phyloP scores from a whole-genome alignment of 805 yeast genomes.

The Candida fluviatilis region DNA sequence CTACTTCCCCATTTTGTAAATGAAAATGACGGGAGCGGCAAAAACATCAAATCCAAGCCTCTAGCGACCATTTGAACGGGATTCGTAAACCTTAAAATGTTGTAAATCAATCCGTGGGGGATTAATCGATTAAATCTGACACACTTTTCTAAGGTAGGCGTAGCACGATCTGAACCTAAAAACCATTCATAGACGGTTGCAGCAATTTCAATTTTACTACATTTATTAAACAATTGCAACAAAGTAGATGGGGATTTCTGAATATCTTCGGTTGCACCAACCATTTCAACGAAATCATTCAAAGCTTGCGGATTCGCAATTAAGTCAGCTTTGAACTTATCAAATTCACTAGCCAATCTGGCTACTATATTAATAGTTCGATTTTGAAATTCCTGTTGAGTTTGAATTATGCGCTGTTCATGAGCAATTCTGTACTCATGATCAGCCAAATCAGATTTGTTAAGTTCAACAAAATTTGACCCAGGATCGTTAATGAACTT shows the following conservation, averaged over 20 bases:
- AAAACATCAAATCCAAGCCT: conserved; percentile 75
- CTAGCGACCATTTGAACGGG: conserved; percentile 82
- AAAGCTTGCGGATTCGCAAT: conserved; percentile 52
- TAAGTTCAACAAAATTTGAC: conserved; percentile 26
- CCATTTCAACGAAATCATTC: conserved; percentile 57
- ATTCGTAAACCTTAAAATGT: conserved; percentile 76
- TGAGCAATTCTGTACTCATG: conserved; percentile 52
- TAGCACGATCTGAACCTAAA: conserved; percentile 76
- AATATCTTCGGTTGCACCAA: conserved; percentile 51
- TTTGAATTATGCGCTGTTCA: conserved; percentile 53
- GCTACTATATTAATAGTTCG: conserved; percentile 58
- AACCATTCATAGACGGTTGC: conserved; percentile 79
- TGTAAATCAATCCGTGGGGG: conserved; percentile 76
- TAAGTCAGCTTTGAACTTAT: conserved; percentile 53
- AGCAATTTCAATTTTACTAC: conserved; percentile 81
- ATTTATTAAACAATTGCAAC: conserved; percentile 65
- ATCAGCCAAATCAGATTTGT: conserved; percentile 49
- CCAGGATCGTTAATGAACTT: conserved; percentile 48
- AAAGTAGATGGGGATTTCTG: conserved; percentile 57
- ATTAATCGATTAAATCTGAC: conserved; percentile 69
- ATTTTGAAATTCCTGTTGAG: conserved; percentile 70
- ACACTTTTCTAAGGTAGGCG: conserved; percentile 68
- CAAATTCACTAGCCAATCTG: conserved; percentile 52
- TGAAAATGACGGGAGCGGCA: conserved; percentile 30
- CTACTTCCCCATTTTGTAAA: conserved; percentile 16